phyloP scores from a whole-genome alignment of 495 filamentous ascomycete genomes.

The Parathielavia hyrcaniae region DNA sequence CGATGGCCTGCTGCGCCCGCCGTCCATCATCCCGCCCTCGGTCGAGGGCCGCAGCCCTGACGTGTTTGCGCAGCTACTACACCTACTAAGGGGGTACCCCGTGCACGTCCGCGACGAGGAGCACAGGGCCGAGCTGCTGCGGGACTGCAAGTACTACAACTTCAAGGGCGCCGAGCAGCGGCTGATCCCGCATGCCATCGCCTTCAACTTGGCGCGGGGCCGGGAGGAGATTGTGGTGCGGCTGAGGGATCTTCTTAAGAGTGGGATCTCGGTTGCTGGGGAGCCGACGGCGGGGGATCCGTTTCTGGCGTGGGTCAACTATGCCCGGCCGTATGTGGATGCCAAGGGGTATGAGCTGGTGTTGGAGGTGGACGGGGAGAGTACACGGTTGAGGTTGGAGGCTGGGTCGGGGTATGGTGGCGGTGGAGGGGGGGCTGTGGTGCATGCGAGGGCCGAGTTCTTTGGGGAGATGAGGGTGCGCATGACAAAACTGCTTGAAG shows the following conservation, averaged over 20 bases:
- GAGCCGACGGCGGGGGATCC: conserved; percentile 40
- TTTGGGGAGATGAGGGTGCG: conserved; percentile 59
- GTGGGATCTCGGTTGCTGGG: conserved; percentile 60
- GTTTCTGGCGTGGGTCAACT: conserved; percentile 59
- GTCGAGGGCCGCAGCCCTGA: conserved; percentile 75
- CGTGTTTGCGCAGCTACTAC: conserved; percentile 76
- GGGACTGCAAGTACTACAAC: conserved; percentile 89
- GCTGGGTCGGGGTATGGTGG: conserved; percentile 36
- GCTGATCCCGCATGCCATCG: conserved; percentile 71
- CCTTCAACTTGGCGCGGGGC: conserved; percentile 62
- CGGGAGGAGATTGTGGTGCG: conserved; percentile 73
- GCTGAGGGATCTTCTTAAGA: conserved; percentile 79
- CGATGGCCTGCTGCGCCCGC: conserved; percentile 77
- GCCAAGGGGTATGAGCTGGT: conserved; percentile 66
- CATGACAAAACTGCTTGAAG: conserved; percentile 66
- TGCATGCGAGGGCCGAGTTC: conserved; percentile 54
- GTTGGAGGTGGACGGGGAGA: conserved; percentile 68
- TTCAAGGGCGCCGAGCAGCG: conserved; percentile 86
- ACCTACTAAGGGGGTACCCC: conserved; percentile 81
- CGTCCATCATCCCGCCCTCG: conserved; percentile 73
- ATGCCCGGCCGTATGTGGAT: conserved; percentile 77
- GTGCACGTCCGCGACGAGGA: conserved; percentile 67
- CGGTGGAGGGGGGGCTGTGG: not conserved
- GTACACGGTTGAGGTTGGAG: conserved; percentile 54
- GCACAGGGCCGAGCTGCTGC: conserved; percentile 71